These are phyloP conservation scores for Suillus weaverae DNA, from an alignment of 768 basidiomycete genomes.

Conservation along the genomic window DNA sequence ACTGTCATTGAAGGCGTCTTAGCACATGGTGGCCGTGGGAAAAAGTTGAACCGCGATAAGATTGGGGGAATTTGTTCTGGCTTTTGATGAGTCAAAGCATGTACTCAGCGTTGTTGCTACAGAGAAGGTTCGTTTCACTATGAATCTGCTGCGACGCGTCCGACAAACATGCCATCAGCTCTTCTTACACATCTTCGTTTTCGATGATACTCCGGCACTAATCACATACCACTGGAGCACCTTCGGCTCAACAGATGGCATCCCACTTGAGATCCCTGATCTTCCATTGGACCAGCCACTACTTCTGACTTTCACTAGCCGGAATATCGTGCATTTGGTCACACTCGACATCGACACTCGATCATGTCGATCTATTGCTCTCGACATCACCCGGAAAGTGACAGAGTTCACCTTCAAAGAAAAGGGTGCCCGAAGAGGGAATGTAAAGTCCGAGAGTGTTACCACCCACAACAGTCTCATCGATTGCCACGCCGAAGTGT, in stretches of 20 bases:
- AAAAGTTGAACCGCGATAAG: slow-evolving; percentile 43
- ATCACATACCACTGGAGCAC: slow-evolving; percentile 56
- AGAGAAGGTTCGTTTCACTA: slow-evolving; percentile 35
- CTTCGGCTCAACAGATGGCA: slow-evolving; percentile 53
- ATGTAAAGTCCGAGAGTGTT: slow-evolving; percentile 12
- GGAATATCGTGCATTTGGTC: slow-evolving; percentile 44
- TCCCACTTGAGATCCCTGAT: slow-evolving; percentile 34
- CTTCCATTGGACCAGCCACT: slow-evolving; percentile 22
- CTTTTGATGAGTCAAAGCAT: slow-evolving; percentile 53
- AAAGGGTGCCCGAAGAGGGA: slow-evolving; percentile 29
- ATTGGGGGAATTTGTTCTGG: slow-evolving; percentile 46
- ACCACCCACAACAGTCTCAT: slow-evolving; percentile 51
- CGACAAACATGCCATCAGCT: slow-evolving; percentile 25
- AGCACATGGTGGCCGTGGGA: slow-evolving; percentile 20
- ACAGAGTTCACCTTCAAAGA: slow-evolving; percentile 59
- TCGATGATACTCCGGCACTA: slow-evolving; percentile 41
- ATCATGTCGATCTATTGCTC: slow-evolving; percentile 40
- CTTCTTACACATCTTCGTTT: slow-evolving; percentile 45
- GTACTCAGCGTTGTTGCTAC: slow-evolving; percentile 47
- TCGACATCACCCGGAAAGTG: slow-evolving; percentile 54
- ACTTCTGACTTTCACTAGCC: slow-evolving; percentile 45
- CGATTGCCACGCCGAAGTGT: slow-evolving; percentile 56
- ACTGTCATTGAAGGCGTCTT: slow-evolving; percentile 34
- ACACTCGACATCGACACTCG: slow-evolving; percentile 34
- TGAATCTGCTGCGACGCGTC: not conserved